These are phyloP conservation scores for Volvox africanus DNA, from an alignment of 139 green algal genomes.

Conservation along the genomic window DNA sequence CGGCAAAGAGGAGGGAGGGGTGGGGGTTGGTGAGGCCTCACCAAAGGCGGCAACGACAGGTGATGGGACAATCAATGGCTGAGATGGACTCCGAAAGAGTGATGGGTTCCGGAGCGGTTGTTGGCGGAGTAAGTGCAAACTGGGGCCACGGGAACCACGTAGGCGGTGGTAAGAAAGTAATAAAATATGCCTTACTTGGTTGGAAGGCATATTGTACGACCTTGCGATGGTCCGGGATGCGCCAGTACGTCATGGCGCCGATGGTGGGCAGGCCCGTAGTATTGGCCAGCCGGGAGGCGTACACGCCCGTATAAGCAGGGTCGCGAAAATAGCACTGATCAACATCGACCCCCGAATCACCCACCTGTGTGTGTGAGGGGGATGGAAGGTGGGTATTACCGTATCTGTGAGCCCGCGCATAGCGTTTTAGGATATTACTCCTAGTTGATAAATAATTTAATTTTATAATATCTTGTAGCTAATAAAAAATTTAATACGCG, in stretches of 20 bases:
- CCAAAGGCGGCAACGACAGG: too few species aligned
- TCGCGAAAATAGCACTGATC: slow-evolving; percentile 5
- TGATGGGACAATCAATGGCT: too few species aligned
- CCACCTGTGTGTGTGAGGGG: neutral
- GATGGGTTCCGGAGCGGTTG: too few species aligned
- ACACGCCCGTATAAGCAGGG: neutral
- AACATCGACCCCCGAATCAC: neutral
- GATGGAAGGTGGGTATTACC: too few species aligned
- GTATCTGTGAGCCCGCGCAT: neutral
- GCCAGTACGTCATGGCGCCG: neutral
- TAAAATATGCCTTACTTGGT: neutral
- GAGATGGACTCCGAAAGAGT: too few species aligned
- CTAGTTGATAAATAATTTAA: too few species aligned
- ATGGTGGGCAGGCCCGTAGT: neutral
- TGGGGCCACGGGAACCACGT: neutral
- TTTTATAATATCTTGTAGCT: too few species aligned
- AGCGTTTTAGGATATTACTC: too few species aligned
- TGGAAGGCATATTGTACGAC: slow-evolving; percentile 4
- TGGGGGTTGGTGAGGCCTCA: too few species aligned
- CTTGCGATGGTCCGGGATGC: neutral
- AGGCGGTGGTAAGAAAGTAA: neutral
- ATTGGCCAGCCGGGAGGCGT: neutral
- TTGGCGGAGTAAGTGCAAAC: neutral
- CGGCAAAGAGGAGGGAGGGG: too few species aligned
- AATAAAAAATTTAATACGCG: too few species aligned